Percentiles rank a stretch among this genome's conserved stretches.
Evolutionary conservation across 345 rosid genomes (phyloP).

Genomic region (Gynandropsis gynandra): DNA sequence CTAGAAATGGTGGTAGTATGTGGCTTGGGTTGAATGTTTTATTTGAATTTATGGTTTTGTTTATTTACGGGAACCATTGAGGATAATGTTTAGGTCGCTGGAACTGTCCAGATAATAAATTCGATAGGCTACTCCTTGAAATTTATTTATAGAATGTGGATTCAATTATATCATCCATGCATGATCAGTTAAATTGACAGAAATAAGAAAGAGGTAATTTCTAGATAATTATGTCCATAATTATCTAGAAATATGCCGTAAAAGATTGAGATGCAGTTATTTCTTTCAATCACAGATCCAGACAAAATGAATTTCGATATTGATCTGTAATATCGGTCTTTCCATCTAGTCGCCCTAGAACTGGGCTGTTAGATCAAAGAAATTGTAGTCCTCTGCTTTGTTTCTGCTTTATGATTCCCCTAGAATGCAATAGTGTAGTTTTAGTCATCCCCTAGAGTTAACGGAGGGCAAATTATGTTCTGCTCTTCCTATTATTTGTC

Average conservation of each 20-base stretch:
- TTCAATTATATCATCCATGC: too few species aligned
- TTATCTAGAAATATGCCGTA: too few species aligned
- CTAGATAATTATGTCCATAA: too few species aligned
- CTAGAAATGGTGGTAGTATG: background rate
- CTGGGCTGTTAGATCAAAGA: background rate
- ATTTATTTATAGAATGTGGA: too few species aligned
- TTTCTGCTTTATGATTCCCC: background rate
- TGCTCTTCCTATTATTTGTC: slow-evolving; percentile 5
- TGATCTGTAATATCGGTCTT: too few species aligned
- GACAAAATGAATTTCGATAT: too few species aligned
- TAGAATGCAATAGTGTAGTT: background rate
- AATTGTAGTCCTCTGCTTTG: background rate
- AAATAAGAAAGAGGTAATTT: too few species aligned
- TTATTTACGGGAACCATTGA: background rate
- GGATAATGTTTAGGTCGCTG: slow-evolving; percentile 3
- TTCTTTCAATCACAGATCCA: too few species aligned
- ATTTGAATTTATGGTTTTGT: background rate
- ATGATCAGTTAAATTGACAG: too few species aligned
- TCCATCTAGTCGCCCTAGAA: too few species aligned
- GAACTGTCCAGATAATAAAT: background rate
- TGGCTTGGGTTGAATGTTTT: background rate
- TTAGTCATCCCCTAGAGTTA: background rate
- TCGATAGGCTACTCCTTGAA: background rate
- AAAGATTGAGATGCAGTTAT: too few species aligned
- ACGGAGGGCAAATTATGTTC: background rate